These are phyloP conservation scores for Capsicum rhomboideum DNA, from an alignment of 257 asterid genomes.

Conservation along the genomic window DNA sequence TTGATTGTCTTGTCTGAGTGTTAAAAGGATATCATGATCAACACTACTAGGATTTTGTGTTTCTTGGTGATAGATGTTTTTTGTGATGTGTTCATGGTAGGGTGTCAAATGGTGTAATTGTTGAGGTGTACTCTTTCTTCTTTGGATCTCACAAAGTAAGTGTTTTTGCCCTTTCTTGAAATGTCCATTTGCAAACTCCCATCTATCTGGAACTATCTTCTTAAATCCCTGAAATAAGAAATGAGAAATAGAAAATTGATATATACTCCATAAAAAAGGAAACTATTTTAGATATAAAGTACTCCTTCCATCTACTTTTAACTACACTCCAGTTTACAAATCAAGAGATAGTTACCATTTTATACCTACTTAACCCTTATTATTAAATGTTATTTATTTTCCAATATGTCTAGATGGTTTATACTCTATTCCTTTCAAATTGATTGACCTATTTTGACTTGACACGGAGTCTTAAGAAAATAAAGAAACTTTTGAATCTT, in stretches of 20 bases:
- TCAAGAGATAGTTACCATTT: too few relatives aligned
- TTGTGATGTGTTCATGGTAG: neutral
- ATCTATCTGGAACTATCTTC: constrained; percentile 79
- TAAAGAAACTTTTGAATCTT: too few relatives aligned
- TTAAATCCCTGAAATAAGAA: constrained; percentile 18
- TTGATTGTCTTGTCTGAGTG: constrained; percentile 75
- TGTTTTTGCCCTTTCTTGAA: constrained; percentile 75
- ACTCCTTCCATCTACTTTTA: too few relatives aligned
- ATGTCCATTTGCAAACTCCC: constrained; percentile 80
- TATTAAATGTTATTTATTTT: too few relatives aligned
- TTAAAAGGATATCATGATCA: neutral
- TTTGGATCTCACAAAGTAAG: constrained; percentile 73
- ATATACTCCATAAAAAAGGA: neutral
- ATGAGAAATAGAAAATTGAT: too few relatives aligned
- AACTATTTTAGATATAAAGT: neutral
- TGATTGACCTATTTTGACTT: too few relatives aligned
- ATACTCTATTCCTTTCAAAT: too few relatives aligned
- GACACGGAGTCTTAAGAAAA: too few relatives aligned
- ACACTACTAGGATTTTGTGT: neutral
- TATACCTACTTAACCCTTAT: too few relatives aligned
- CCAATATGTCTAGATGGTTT: too few relatives aligned
- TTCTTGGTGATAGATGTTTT: neutral
- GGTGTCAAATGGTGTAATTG: constrained; percentile 4
- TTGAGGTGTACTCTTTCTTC: constrained; percentile 59
- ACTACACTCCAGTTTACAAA: too few relatives aligned